Evolutionary conservation across 768 basidiomycete genomes (phyloP).

Genomic region (Lepiota venenata): DNA sequence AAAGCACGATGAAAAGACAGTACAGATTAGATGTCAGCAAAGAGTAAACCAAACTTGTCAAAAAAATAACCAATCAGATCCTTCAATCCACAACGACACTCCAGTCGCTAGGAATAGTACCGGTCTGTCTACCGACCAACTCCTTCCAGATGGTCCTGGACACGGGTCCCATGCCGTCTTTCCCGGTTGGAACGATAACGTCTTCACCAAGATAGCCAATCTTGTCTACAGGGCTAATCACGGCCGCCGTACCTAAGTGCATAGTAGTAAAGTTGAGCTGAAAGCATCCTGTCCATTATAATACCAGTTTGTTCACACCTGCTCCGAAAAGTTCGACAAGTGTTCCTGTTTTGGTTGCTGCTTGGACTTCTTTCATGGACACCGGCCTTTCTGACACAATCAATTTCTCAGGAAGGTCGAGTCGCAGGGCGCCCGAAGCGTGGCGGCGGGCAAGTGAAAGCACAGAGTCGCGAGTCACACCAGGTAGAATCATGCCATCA

Average conservation of each 20-base stretch:
- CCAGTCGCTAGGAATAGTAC: slow-evolving; percentile 77
- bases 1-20: not conserved
- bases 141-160: slow-evolving; percentile 68
- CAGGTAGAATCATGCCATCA: slow-evolving; percentile 90
- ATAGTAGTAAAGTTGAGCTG: slow-evolving; percentile 7
- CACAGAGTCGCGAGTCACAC: slow-evolving; percentile 86
- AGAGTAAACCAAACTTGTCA: not conserved
- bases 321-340: slow-evolving; percentile 83
- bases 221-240: slow-evolving; percentile 67
- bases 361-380: slow-evolving; percentile 73
- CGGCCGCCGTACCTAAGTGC: slow-evolving; percentile 70
- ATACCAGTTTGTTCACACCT: slow-evolving; percentile 38
- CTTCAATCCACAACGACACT: slow-evolving; percentile 43
- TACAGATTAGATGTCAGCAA: not conserved
- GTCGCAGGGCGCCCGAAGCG: slow-evolving; percentile 35
- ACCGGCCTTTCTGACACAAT: slow-evolving; percentile 66
- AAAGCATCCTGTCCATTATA: not conserved
- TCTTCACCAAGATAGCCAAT: slow-evolving; percentile 73
- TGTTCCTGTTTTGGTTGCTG: slow-evolving; percentile 50
- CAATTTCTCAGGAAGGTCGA: slow-evolving; percentile 56
- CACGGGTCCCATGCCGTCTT: slow-evolving; percentile 78
- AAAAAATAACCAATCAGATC: not conserved
- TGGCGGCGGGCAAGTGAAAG: slow-evolving; percentile 70
- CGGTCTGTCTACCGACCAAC: slow-evolving; percentile 80
- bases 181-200: slow-evolving; percentile 58